phyloP scores from a whole-genome alignment of 495 filamentous ascomycete species.

The Articulospora tetracladia region DNA sequence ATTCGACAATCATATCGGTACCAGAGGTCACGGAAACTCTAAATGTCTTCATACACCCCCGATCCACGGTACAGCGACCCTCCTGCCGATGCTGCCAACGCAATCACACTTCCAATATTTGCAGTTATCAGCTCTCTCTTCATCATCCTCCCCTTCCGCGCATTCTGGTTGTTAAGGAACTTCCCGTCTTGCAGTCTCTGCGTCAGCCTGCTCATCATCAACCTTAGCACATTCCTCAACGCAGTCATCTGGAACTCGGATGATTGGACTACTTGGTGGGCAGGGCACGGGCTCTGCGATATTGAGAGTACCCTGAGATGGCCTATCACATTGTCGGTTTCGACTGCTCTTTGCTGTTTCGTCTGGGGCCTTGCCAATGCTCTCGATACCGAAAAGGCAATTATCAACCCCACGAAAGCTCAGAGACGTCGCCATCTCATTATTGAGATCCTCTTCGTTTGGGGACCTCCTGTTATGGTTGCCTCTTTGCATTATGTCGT shows the following conservation, averaged over 20 bases:
- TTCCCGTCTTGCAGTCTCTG: slow-evolving; percentile 34
- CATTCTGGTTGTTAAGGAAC: slow-evolving; percentile 21
- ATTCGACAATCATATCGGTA: background rate
- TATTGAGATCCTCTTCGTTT: slow-evolving; percentile 65
- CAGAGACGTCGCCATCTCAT: slow-evolving; percentile 50
- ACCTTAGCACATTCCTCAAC: slow-evolving; percentile 55
- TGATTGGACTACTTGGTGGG: slow-evolving; percentile 63
- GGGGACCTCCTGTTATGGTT: slow-evolving; percentile 60
- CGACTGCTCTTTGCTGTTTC: slow-evolving; percentile 66
- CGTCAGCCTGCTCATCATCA: slow-evolving; percentile 36
- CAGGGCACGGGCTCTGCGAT: slow-evolving; percentile 78
- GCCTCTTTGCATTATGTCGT: slow-evolving; percentile 67
- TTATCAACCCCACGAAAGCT: slow-evolving; percentile 44
- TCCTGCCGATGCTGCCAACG: slow-evolving; percentile 8
- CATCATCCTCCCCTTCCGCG: slow-evolving; percentile 17
- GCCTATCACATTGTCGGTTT: slow-evolving; percentile 51
- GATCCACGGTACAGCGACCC: background rate
- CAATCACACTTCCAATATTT: slow-evolving; percentile 23
- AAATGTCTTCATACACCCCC: background rate
- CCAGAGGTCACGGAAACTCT: background rate
- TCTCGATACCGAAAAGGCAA: slow-evolving; percentile 60
- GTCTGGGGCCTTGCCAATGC: slow-evolving; percentile 69
- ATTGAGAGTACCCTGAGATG: slow-evolving; percentile 62
- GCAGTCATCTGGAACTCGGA: slow-evolving; percentile 77
- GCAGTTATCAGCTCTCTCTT: slow-evolving; percentile 5